phyloP scores from a whole-genome alignment of 495 filamentous ascomycete genomes.

The Cercophora sp. region DNA sequence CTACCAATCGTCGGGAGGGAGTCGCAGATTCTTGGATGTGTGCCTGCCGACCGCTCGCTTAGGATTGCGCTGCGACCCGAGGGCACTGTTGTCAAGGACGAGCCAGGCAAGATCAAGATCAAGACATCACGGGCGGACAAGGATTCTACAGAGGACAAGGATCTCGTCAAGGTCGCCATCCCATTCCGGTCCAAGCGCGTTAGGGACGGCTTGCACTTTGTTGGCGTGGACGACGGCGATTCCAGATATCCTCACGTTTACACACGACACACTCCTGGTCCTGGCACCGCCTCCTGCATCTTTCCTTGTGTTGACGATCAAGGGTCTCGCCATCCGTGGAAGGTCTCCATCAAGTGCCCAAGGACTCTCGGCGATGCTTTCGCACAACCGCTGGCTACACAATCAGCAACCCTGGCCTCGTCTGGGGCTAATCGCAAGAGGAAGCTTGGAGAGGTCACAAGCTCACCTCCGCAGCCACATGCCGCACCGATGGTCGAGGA shows the following conservation, averaged over 20 bases:
- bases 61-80: conserved; percentile 36
- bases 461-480: conserved; percentile 29
- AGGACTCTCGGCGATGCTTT: conserved; percentile 84
- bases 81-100: conserved; percentile 25
- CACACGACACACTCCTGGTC: conserved; percentile 71
- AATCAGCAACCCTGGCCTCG: conserved; percentile 16
- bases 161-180: conserved; percentile 50
- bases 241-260: conserved; percentile 84
- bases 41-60: conserved; percentile 42
- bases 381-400: conserved; percentile 34
- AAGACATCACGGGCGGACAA: conserved; percentile 30
- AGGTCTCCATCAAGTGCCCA: conserved; percentile 78
- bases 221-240: conserved; percentile 75
- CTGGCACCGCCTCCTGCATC: conserved; percentile 76
- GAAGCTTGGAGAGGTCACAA: conserved; percentile 29
- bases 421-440: conserved; percentile 27
- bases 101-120: conserved; percentile 30
- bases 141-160: conserved; percentile 22
- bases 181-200: conserved; percentile 70
- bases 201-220: conserved; percentile 85
- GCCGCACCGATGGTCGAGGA: conserved; percentile 53
- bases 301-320: conserved; percentile 91
- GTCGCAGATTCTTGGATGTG: conserved; percentile 31
- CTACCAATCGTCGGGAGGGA: conserved; percentile 37
- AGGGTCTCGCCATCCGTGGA: conserved; percentile 76